A percentile compares a stretch with the other conserved stretches of the same genome.
phyloP scores from a whole-genome alignment of 2,329 filamentous ascomycete species.

The Aspergillus ustus region DNA sequence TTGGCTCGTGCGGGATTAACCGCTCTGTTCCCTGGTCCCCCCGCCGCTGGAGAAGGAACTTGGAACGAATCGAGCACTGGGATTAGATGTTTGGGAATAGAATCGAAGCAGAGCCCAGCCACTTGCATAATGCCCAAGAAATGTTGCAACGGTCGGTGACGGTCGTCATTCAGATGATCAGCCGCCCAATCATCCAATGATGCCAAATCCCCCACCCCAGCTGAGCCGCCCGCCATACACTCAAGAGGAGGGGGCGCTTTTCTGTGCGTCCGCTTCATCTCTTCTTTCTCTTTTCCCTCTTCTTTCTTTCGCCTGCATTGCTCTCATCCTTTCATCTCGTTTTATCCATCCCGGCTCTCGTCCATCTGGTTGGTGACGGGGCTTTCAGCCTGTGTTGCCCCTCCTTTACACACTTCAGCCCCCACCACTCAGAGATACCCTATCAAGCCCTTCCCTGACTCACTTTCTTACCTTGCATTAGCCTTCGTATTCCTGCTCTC shows the following conservation, averaged over 20 bases:
- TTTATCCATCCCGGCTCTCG: conserved; percentile 1
- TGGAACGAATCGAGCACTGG: background rate
- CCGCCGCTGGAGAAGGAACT: background rate
- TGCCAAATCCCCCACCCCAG: conserved; percentile 27
- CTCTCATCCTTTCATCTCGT: conserved; percentile 6
- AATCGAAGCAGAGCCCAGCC: background rate
- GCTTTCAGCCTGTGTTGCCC: conserved; percentile 4
- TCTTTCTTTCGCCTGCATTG: conserved; percentile 9
- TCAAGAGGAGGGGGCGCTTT: conserved; percentile 3
- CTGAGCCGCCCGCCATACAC: conserved; percentile 25
- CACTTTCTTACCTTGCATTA: conserved; percentile 13
- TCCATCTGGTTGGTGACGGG: conserved; percentile 5
- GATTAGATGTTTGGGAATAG: background rate
- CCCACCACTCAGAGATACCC: conserved; percentile 3
- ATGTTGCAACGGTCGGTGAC: background rate
- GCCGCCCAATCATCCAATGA: conserved; percentile 24
- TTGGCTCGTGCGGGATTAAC: conserved; percentile 23
- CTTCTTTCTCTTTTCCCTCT: conserved; percentile 7
- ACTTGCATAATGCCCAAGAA: conserved; percentile 2
- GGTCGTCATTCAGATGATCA: conserved; percentile 18
- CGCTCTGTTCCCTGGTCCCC: conserved; percentile 18
- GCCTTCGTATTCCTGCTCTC: conserved; percentile 6
- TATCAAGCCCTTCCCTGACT: conserved; percentile 4
- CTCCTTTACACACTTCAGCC: conserved; percentile 2
- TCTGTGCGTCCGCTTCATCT: conserved; percentile 13